phyloP scores from a whole-genome alignment of 495 filamentous ascomycete genomes.

The Amniculicola lignicola region DNA sequence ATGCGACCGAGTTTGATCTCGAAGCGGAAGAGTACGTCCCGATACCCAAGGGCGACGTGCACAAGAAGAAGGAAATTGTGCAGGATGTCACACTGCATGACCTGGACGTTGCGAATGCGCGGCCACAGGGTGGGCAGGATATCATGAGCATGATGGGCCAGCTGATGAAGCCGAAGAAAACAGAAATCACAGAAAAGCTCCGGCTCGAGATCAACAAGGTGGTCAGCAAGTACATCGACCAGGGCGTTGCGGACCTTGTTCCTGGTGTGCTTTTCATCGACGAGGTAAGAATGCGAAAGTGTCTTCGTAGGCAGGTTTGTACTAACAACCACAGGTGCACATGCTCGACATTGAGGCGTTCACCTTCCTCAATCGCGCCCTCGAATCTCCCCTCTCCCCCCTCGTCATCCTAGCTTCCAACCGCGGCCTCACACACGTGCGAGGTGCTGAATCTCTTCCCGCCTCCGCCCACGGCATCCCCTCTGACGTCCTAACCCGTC shows the following conservation, averaged over 20 bases:
- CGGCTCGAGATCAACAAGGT: slow-evolving; percentile 97
- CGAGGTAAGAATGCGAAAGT: slow-evolving; percentile 61
- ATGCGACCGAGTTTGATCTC: slow-evolving; percentile 95
- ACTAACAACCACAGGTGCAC: slow-evolving; percentile 64
- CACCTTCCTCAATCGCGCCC: slow-evolving; percentile 94
- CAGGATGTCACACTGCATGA: slow-evolving; percentile 97
- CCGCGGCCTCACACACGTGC: slow-evolving; percentile 84
- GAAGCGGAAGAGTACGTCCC: slow-evolving; percentile 98
- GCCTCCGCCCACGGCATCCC: slow-evolving; percentile 82
- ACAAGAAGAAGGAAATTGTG: slow-evolving; percentile 99
- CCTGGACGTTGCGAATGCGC: slow-evolving; percentile 90
- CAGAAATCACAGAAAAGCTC: slow-evolving; percentile 96
- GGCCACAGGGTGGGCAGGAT: slow-evolving; percentile 93
- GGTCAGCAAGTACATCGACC: slow-evolving; percentile 95
- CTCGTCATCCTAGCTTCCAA: slow-evolving; percentile 98
- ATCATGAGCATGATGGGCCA: slow-evolving; percentile 99
- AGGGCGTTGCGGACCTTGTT: slow-evolving; percentile 95
- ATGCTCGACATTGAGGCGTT: slow-evolving; percentile 99
- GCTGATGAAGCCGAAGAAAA: slow-evolving; percentile 98
- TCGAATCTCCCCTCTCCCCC: slow-evolving; percentile 88
- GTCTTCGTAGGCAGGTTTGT: slow-evolving; percentile 1
- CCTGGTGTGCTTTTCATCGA: slow-evolving; percentile 98
- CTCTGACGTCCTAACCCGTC: slow-evolving; percentile 82
- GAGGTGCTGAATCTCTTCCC: slow-evolving; percentile 62
- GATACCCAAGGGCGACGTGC: slow-evolving; percentile 96